Evolutionary conservation across 2,329 filamentous ascomycete species (phyloP).

Genomic region (Ceratocystis albifundus): DNA sequence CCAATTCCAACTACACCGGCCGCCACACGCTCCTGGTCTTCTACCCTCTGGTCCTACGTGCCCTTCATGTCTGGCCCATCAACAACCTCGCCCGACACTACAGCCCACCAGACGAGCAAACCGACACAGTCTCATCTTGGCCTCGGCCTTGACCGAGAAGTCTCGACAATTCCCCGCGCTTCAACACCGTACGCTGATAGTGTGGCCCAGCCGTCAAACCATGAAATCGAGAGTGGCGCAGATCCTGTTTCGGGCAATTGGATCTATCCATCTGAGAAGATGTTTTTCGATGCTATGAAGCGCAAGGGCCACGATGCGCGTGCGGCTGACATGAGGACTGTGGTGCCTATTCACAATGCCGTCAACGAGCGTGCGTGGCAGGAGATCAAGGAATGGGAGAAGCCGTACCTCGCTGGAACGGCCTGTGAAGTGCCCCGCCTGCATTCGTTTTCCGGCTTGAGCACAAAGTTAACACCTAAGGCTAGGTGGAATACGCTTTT

Average conservation of each 20-base stretch:
- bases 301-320: conserved; percentile 69
- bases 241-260: conserved; percentile 68
- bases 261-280: conserved; percentile 92
- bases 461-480: conserved; percentile 60
- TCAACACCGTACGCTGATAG: conserved; percentile 24
- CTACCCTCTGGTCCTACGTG: conserved; percentile 35
- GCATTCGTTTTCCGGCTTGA: conserved; percentile 69
- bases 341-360: conserved; percentile 95
- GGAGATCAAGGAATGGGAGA: conserved; percentile 85
- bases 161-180: conserved; percentile 68
- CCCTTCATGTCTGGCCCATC: conserved; percentile 31
- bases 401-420: conserved; percentile 43
- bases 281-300: conserved; percentile 96
- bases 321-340: conserved; percentile 70
- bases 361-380: conserved; percentile 95
- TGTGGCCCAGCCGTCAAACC: conserved; percentile 49
- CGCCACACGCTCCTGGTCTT: conserved; percentile 34
- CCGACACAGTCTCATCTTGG: conserved; percentile 32
- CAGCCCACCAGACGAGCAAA: conserved; percentile 14
- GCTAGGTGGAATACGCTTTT: conserved; percentile 71
- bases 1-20: conserved; percentile 21
- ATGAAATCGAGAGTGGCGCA: conserved; percentile 64
- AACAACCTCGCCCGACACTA: conserved; percentile 21
- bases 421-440: conserved; percentile 65
- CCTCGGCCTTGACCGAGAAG: conserved; percentile 56